Evolutionary conservation across 208 protist genomes (phyloP), one percentile per base, ranked within the genome.

Genomic region (Angomonas deanei): DNA sequence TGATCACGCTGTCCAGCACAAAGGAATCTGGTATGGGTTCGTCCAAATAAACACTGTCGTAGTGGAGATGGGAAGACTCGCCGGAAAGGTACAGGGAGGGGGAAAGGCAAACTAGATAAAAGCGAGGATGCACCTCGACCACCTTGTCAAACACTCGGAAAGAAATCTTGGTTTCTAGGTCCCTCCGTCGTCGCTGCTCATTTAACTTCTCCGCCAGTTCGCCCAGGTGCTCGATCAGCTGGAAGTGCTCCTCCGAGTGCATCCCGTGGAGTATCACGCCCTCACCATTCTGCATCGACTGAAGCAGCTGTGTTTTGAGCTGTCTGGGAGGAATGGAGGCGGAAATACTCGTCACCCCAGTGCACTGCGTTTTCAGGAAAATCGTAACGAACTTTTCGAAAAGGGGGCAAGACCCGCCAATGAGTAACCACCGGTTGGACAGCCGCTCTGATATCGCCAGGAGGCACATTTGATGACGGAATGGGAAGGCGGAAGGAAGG

Each of bases 191-290:
- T 19, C 17, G 8, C 54, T 38, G 39, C 23, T 52, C 13, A 53
- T 46, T 38, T 2, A 61, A 46, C 34, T 64, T 67, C 50, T 66
- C 33, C 15, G 55, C 54, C n/a, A 84, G 63, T 1, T 54, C 46
- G 11, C 66, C 23, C 4, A 88, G 64, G 5, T 68, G 50, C 52
- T 48, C 58, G n/a, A 88, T 26, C 2, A 71, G 26, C 17, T 77
- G 34, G 17, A 78, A 17, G 8, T 67, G 48, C 26, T 67, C 66
- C 17, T 46, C 32, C 13, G 47, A 61, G 46, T 78, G 57, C 36
- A 85, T 74, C 63, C 91, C 85, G 38, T 84, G 84, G 48, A 94
- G 61, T 27, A 95, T 57, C 19, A 95, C 79, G 3, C 85, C 88
- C 33, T 72, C 64, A 13, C 85, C 85, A 49, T 72, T 36, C 26